Base-by-base conservation (phyloP, 2,329 filamentous ascomycete genomes). In the Hymenoscyphus linearis region DNA sequence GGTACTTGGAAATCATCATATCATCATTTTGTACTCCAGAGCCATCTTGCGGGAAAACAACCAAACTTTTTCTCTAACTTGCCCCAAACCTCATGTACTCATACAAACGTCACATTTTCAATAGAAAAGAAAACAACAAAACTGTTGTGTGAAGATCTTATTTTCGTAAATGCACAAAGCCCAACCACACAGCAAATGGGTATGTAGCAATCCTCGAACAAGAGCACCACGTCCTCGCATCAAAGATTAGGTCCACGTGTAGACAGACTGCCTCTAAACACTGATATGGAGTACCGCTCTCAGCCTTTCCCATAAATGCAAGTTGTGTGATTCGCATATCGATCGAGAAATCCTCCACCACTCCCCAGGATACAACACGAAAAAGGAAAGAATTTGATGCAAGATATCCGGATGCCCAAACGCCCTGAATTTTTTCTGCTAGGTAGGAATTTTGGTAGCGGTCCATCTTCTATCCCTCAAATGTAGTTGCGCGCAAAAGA, bases 391-490 rank as follows among this genome's bases (percentile, higher is more conserved):
- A 79, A 76, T 78, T 78, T 81, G 80, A 85, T 88, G 87, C 85
- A 84, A 89, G 87, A 90, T 90, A 90, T 90, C 88, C 88, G 87
- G 88, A 86, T 81, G 82, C 84, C 82, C 83, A 86, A 90, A 88
- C 86, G 87, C 86, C 85, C 75, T 76, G 76, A 75, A 64, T 67
- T 69, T 76, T 31, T 31, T 31, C 6, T 79, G 80, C 78, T 77
- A 31, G 76, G 74, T 79, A 79, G 76, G 79, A 78, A 78, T 77
- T 80, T 80, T 79, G 76, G 68, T 65, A 62, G 64, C 68, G 68
- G 80, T 84, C 84, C 84, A 85, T 87, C 85, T 85, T 87, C 85
- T 87, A 87, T 86, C 85, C 84, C 83, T 68, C 83, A 84, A 81
- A 80, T 77, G 78, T 75, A 76, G 77, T 74, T 74, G 70, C 69